Base-by-base conservation (phyloP, 2,329 filamentous ascomycete genomes). In the Colletotrichum higginsianum region DNA sequence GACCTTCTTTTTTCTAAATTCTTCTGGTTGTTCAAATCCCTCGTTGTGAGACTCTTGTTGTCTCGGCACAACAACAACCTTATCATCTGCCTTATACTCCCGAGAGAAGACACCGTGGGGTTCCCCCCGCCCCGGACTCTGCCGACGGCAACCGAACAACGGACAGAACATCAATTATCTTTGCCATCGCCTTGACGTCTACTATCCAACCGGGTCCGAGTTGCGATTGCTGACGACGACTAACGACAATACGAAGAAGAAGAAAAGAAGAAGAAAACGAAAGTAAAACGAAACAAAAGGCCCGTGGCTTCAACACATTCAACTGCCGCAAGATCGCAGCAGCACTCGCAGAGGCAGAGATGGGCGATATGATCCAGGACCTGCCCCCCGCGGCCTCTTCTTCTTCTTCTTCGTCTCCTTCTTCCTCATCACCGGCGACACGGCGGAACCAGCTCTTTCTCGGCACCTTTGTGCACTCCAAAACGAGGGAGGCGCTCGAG, bases 391-490 rank as follows among this genome's bases (percentile, higher is more conserved):
- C 47, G 38, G 44, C 63, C 35, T 49, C 67, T n/a, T 26, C 44
- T 12, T 30, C 58, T n/a, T 12, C 69, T 42, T 49, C 67, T 26
- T 18, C 44, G 30, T 35, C 30, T 35, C 30, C 30, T 42, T 44
- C 67, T 26, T 26, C 38, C 15, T 21, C 58, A 21, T 8, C 69
- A n/a, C 16, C 64, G 35, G 46, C 7, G 4, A 42, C 50, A 16
- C 47, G 46, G 16, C 61, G 61, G 67, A 84, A 85, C 60, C 82
- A 87, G 75, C 75, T 90, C 23, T 87, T 89, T 74, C 77, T 86
- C 47, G 89, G 89, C 70, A 86, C 85, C 0, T 90, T 90, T 75
- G 81, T 90, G 67, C 87, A 90, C 78, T 85, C 85, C 78, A 85
- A 82, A 73, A 81, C 79, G 16, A 83, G 85, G 4, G 81, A 82